These are phyloP conservation scores for Cladophialophora psammophila DNA, from an alignment of 2,329 filamentous ascomycete genomes.

Conservation along the genomic window DNA sequence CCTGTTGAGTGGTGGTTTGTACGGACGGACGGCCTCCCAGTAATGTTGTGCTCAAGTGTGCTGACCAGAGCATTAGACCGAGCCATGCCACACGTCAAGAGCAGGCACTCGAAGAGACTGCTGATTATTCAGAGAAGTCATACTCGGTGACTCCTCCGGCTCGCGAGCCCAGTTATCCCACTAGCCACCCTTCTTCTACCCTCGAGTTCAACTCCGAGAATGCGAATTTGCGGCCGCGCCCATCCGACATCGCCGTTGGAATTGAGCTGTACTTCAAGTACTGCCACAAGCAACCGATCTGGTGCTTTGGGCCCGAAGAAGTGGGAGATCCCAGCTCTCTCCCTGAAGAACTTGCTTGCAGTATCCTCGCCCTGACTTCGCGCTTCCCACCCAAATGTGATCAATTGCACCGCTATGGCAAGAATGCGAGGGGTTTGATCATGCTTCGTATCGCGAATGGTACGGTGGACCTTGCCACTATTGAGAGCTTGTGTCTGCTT, in stretches of 20 bases:
- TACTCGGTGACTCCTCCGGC: constrained; percentile 16
- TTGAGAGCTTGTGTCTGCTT: constrained; percentile 41
- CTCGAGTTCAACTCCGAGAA: background rate
- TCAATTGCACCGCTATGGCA: constrained; percentile 30
- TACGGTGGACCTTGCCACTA: constrained; percentile 36
- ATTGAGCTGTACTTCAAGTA: constrained; percentile 45
- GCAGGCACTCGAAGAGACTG: constrained; percentile 7
- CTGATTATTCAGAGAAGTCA: constrained; percentile 3
- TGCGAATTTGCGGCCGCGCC: constrained; percentile 6
- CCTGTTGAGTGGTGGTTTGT: constrained; percentile 14
- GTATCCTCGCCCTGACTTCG: constrained; percentile 46
- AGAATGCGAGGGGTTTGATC: constrained; percentile 35
- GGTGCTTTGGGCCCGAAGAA: constrained; percentile 48
- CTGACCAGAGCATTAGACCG: constrained; percentile 8
- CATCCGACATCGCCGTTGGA: constrained; percentile 14
- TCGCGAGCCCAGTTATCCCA: constrained; percentile 5
- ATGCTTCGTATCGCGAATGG: constrained; percentile 39
- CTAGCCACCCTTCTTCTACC: background rate
- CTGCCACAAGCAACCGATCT: constrained; percentile 49
- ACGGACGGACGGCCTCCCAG: background rate
- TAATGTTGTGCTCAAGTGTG: background rate
- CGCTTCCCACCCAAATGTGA: constrained; percentile 30
- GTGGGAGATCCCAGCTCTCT: constrained; percentile 42
- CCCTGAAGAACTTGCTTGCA: constrained; percentile 47
- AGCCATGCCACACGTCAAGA: constrained; percentile 16